Conservation (phyloP, 2,329 filamentous ascomycete species). For the Calycina herbarum region DNA sequence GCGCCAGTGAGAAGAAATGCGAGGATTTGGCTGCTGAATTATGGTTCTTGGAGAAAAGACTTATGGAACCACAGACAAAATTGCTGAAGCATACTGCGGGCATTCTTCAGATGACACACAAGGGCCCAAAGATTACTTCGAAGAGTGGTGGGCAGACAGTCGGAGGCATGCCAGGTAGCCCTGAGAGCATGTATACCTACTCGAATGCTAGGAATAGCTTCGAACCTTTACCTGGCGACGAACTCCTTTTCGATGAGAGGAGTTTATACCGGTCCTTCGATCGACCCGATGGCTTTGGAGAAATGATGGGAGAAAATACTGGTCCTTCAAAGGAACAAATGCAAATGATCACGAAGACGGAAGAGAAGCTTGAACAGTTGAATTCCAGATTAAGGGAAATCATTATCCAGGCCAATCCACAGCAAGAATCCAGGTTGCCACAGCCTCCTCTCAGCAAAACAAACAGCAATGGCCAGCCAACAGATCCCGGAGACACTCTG, state of each 20-base stretch:
- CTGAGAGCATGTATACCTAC: conserved; percentile 74
- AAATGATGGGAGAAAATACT: conserved; percentile 29
- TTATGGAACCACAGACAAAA: conserved; percentile 71
- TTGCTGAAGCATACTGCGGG: conserved; percentile 90
- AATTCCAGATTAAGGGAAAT: conserved; percentile 67
- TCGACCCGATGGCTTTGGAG: conserved; percentile 52
- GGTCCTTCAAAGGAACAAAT: conserved; percentile 37
- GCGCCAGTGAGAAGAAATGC: conserved; percentile 74
- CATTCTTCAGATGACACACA: conserved; percentile 87
- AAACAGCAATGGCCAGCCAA: conserved; percentile 42
- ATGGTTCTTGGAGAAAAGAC: conserved; percentile 73
- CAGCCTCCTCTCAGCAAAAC: conserved; percentile 39
- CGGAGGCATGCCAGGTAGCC: conserved; percentile 66
- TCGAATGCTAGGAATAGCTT: conserved; percentile 61
- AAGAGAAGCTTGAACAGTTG: conserved; percentile 65
- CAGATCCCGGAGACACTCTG: conserved; percentile 49
- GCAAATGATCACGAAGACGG: conserved; percentile 59
- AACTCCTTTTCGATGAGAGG: conserved; percentile 73
- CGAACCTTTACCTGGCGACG: conserved; percentile 51
- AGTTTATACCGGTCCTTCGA: conserved; percentile 72
- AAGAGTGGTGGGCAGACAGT: conserved; percentile 43
- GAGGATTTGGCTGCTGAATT: conserved; percentile 82
- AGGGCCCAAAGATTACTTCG: conserved; percentile 56
- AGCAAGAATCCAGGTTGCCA: conserved; percentile 25
- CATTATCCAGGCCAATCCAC: conserved; percentile 62